Conservation (phyloP, 352 stramenopile species). For the Phytophthora sansomeana region DNA sequence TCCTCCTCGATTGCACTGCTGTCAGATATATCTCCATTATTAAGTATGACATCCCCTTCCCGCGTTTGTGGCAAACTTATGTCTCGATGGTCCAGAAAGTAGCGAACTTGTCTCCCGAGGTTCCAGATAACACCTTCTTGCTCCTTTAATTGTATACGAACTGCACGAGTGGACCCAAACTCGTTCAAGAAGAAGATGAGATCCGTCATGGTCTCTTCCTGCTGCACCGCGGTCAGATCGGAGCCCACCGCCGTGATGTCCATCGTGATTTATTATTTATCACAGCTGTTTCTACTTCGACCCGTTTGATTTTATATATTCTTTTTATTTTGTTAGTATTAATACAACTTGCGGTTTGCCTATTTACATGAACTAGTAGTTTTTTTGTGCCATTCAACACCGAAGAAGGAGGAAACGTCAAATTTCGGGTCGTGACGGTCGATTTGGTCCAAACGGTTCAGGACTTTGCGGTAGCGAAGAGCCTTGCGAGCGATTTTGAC, state of each 20-base stretch:
- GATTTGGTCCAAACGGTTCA: background rate
- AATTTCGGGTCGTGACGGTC: background rate
- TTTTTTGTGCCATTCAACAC: background rate
- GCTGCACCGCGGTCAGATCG: conserved; percentile 7
- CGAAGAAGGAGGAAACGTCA: background rate
- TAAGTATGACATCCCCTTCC: background rate
- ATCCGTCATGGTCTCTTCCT: conserved; percentile 7
- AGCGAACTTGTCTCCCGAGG: background rate
- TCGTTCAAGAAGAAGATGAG: conserved; percentile 3
- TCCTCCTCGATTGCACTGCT: background rate
- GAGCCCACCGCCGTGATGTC: conserved; percentile 12
- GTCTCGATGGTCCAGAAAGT: background rate
- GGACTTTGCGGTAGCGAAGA: background rate
- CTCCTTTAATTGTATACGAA: background rate
- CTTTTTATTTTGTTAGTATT: too few species aligned
- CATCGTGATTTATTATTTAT: background rate
- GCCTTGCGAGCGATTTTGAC: background rate
- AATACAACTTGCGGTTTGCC: too few species aligned
- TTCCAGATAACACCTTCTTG: background rate
- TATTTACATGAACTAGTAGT: background rate
- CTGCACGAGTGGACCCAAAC: conserved; percentile 5
- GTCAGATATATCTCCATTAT: background rate
- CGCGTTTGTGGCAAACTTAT: background rate
- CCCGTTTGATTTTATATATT: too few species aligned
- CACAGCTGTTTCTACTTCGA: background rate